Percentiles rank a stretch among this genome's conserved stretches.
These are phyloP conservation scores for Caryopteris hybrid DNA, from an alignment of 305 asterid species.

Conservation along the genomic window DNA sequence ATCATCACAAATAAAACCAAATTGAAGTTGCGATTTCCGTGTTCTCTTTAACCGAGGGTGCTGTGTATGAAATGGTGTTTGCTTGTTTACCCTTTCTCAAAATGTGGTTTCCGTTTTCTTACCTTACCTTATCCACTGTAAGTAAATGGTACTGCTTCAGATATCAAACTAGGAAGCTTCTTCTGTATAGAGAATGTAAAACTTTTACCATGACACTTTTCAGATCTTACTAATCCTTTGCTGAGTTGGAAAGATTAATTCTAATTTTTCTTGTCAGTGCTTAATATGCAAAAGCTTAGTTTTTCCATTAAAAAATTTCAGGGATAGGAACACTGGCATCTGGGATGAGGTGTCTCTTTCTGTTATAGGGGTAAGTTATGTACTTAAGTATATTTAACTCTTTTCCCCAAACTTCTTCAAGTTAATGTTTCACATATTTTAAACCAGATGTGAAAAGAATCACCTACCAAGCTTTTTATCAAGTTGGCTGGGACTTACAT, in stretches of 20 bases:
- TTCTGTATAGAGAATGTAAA: background rate
- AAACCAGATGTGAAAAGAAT: slow-evolving; percentile 7
- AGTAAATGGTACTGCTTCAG: background rate
- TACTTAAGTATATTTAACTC: background rate
- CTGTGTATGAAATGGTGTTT: too few species aligned
- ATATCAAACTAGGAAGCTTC: slow-evolving; percentile 2
- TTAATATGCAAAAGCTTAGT: slow-evolving; percentile 11
- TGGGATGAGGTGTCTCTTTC: slow-evolving; percentile 97
- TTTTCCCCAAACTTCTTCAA: slow-evolving; percentile 7
- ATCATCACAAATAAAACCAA: background rate
- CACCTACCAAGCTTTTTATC: background rate
- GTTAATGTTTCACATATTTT: background rate
- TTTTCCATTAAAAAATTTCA: slow-evolving; percentile 26
- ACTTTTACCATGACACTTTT: background rate
- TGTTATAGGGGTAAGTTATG: slow-evolving; percentile 79
- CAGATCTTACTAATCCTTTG: slow-evolving; percentile 4
- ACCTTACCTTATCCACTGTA: too few species aligned
- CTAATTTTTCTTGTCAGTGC: background rate
- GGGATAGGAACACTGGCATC: slow-evolving; percentile 98
- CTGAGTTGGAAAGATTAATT: background rate
- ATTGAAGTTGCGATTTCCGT: background rate
- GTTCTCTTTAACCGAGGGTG: too few species aligned
- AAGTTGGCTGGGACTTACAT: slow-evolving; percentile 7
- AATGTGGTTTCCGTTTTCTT: too few species aligned
- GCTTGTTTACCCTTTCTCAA: too few species aligned